Evolutionary conservation across 176 grass and related monocot genomes (phyloP).

Genomic region (Musa troglodytarum): DNA sequence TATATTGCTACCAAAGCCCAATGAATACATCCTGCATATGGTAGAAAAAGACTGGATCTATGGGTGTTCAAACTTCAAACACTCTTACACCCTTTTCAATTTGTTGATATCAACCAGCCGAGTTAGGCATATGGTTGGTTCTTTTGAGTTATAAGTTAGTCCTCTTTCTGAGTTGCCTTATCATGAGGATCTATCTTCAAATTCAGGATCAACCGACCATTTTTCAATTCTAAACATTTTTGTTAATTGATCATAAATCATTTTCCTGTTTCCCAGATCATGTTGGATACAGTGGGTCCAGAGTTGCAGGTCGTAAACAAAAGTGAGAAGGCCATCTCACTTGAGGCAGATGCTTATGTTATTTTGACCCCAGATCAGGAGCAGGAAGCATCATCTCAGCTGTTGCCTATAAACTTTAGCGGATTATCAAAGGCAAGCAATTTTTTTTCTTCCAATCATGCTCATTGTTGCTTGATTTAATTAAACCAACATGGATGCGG

Average conservation of each 20-base stretch:
- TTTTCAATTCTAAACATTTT: background rate
- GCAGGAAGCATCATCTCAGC: slow-evolving; percentile 44
- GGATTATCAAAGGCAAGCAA: slow-evolving; percentile 61
- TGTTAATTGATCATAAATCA: background rate
- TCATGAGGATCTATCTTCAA: background rate
- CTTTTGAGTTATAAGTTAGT: background rate
- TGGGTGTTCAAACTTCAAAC: too few species aligned
- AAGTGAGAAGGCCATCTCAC: slow-evolving; percentile 58
- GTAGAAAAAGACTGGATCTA: background rate
- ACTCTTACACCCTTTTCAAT: background rate
- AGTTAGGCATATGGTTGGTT: background rate
- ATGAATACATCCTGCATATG: background rate
- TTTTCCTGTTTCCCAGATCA: slow-evolving; percentile 40
- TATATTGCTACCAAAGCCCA: background rate
- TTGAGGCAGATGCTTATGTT: slow-evolving; percentile 73
- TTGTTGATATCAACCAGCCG: background rate
- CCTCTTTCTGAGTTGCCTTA: background rate
- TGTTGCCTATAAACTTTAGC: slow-evolving; percentile 89
- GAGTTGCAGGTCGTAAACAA: slow-evolving; percentile 93
- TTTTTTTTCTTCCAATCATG: background rate
- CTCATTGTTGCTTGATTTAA: background rate
- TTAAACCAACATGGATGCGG: too few species aligned
- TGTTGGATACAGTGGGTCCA: slow-evolving; percentile 89
- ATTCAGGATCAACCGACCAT: background rate
- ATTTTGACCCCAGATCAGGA: slow-evolving; percentile 69